Evolutionary conservation across 371 early-diverging fungal species (phyloP), one percentile per base, ranked within the genome.

Genomic region (Lichtheimia corymbifera): DNA sequence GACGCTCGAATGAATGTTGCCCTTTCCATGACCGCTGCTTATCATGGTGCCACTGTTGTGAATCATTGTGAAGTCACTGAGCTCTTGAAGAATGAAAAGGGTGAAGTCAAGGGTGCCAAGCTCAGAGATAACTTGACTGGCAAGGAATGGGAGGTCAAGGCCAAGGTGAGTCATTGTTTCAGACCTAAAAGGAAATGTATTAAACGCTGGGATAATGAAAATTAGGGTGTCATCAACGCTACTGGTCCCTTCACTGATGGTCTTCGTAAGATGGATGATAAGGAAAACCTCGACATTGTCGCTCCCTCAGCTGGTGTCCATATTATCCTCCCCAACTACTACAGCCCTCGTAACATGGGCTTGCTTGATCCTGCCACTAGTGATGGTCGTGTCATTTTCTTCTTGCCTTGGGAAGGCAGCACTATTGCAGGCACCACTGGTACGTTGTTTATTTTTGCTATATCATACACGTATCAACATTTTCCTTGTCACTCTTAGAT

Each of bases 1-100:
- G 99, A 99, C 70, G 90, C 97, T 3, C 85, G 99, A 61, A 96
- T 97, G 93, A 99, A 99, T 71, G 93, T 99, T 13, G 93, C 98
- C 15, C 80, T 99, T 24, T 94, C 94, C 1, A 73, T 98, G 66
- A 99, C 99, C 0, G 97, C 99, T 22, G 91, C 91, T 3, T 88
- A 88, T 17, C 88, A 97, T 65, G 99, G 99, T 57, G 99, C 99
- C 13, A 89, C 87, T 51, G 91, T 96, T 28, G 89, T 94, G 59
- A 99, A 99, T 80, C 97, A 99, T 70, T 89, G 91, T 56, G 96
- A 98, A 73, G 97, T 98, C 14, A 77, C 83, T 3, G 78, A 83
- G 42, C 80, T 99, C 54, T 74, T 89, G 50, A 98, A 97, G 80
- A 85, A 92, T 53, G 74, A 82, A 14, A 74, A 80, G 50, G 82